Base-by-base conservation (phyloP, 495 filamentous ascomycete species). In the Podospora sp. region DNA sequence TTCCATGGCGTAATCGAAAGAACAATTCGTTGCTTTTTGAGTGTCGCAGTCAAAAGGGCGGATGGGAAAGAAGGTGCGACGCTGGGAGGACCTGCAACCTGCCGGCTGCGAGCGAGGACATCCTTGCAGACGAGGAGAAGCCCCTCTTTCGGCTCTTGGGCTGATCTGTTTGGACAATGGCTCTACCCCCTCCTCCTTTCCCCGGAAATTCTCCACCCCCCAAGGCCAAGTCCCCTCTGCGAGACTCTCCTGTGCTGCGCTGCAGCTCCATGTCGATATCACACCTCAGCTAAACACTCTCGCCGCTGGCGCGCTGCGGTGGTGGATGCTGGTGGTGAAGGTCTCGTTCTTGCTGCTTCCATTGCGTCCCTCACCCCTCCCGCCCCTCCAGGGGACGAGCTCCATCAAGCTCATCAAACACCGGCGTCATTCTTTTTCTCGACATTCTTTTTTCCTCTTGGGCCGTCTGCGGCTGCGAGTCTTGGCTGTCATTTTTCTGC, bases 1-100 rank as follows among this genome's bases (percentile, higher is more conserved):
- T 76, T 76, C 55, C 65, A 68, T 74, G 65, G 65, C 72, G 75
- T 74, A 77, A 77, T 75, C 56, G 60, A 60, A 67, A 65, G 35
- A 50, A 29, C 61, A 65, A 67, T 67, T 68, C 69, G 65, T 72
- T 72, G 66, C 68, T 73, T 69, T 62, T 69, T 22, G 52, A 26
- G 21, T n/a, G 52, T 12, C 14, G 40, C 57, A 59, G 57, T 59
- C 57, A 62, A 29, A 49, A 18, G 18, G 61, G 22, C 40, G 46
- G 56, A 59, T 59, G 56, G 56, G 26, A 59, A 36, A 46, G 24
- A 63, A 21, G 61, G 22, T 21, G 61, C 21, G 61, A 63, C 46
- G 40, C 40, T 46, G 26, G 2, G 18, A n/a, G 2, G 61, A 33
- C 61, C 26, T 35, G 59, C 29, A 22, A 62, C 59, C 33, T 62